phyloP scores from a whole-genome alignment of 306 rosid species.

The Lotus japonicus region DNA sequence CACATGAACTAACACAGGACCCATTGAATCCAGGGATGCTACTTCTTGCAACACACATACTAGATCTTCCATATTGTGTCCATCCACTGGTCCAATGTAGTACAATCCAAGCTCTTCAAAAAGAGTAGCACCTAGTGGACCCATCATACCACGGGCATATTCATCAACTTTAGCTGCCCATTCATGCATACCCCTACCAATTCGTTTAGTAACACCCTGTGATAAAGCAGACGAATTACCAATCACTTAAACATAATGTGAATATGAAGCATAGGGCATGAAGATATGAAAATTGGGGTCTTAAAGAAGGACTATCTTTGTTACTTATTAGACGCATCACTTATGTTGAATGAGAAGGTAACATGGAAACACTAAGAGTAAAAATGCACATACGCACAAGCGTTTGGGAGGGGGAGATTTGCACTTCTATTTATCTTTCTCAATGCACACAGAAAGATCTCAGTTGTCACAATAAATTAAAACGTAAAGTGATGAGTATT shows the following conservation, averaged over 20 bases:
- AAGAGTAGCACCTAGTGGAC: conserved; percentile 86
- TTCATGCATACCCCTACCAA: conserved; percentile 87
- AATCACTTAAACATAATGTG: not conserved
- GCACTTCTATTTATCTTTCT: not conserved
- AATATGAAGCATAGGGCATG: not conserved
- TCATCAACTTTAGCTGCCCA: conserved; percentile 97
- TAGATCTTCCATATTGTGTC: conserved; percentile 80
- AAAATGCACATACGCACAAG: not conserved
- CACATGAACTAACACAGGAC: conserved; percentile 92
- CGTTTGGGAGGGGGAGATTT: not conserved
- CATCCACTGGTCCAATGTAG: conserved; percentile 95
- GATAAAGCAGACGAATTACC: conserved; percentile 9
- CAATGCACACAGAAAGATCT: not conserved
- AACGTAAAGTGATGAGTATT: not conserved
- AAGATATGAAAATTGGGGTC: not conserved
- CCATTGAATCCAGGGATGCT: conserved; percentile 83
- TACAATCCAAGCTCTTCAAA: conserved; percentile 97
- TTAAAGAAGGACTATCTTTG: not conserved
- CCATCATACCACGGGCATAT: conserved; percentile 96
- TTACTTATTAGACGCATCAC: not conserved
- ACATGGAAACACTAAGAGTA: not conserved
- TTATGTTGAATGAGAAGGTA: conserved; percentile 1
- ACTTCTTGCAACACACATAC: conserved; percentile 77
- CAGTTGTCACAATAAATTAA: not conserved
- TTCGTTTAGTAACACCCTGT: conserved; percentile 86